phyloP scores from a whole-genome alignment of 768 basidiomycete genomes.

The Tulasnella sp. region DNA sequence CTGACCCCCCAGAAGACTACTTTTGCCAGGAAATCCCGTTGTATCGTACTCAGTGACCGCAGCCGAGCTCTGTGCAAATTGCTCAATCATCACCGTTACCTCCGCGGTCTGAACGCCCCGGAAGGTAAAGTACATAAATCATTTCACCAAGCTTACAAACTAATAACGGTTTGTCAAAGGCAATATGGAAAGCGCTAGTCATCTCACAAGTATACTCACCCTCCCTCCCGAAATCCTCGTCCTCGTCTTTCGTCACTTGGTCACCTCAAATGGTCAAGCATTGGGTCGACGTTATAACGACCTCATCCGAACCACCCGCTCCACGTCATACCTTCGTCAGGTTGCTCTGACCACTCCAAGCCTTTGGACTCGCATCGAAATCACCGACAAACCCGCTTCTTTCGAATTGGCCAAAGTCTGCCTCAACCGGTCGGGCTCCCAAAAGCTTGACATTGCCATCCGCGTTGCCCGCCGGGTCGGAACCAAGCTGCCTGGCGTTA shows the following conservation, averaged over 20 bases:
- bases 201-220: neutral
- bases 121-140: neutral
- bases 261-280: neutral
- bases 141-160: neutral
- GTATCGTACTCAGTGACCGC: neutral
- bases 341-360: neutral
- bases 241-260: neutral
- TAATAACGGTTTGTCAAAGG: neutral
- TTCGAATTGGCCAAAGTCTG: neutral
- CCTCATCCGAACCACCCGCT: neutral
- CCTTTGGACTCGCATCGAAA: neutral
- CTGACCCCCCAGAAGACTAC: neutral
- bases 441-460: neutral
- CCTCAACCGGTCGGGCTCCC: neutral
- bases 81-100: neutral
- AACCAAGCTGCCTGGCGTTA: neutral
- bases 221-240: neutral
- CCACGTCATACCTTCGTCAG: neutral
- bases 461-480: neutral
- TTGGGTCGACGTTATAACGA: neutral
- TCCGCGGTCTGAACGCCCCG: neutral
- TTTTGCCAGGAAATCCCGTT: neutral
- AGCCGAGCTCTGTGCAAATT: neutral
- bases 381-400: neutral
- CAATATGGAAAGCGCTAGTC: neutral